Percentiles rank a stretch among this genome's conserved stretches.
phyloP scores from a whole-genome alignment of 1,139 yeast genomes.

The Yamadazyma aaseri region DNA sequence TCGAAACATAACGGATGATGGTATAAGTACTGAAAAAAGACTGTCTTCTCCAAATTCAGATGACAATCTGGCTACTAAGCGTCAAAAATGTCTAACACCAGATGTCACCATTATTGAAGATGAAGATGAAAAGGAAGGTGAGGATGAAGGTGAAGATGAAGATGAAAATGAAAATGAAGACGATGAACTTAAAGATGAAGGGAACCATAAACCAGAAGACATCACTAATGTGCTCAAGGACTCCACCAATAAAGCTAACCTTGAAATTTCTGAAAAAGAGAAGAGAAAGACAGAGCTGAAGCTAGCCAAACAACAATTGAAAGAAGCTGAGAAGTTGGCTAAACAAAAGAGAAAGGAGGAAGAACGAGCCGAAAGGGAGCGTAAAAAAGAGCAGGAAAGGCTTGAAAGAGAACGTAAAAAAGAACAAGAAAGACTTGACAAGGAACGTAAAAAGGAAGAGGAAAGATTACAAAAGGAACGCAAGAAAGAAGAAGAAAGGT shows the following conservation, averaged over 20 bases:
- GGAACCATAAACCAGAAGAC: no score
- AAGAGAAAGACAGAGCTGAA: slow-evolving; percentile 3
- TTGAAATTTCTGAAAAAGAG: no score
- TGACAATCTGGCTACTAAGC: slow-evolving; percentile 8
- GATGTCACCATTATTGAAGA: slow-evolving; percentile 10
- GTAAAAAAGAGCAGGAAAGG: slow-evolving; percentile 18
- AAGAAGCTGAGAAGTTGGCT: slow-evolving; percentile 21
- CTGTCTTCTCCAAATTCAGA: no score
- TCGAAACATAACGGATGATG: no score
- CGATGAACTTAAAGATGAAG: not conserved
- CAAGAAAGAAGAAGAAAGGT: slow-evolving; percentile 18
- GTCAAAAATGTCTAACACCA: slow-evolving; percentile 7
- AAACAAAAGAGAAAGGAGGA: slow-evolving; percentile 32
- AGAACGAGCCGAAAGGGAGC: slow-evolving; percentile 27
- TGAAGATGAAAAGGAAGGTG: slow-evolving; percentile 9
- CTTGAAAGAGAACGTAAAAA: slow-evolving; percentile 11
- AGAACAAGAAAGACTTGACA: slow-evolving; percentile 11
- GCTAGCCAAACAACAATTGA: slow-evolving; percentile 4
- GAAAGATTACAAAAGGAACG: slow-evolving; percentile 11
- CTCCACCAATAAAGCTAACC: no score
- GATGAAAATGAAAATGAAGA: slow-evolving; percentile 17
- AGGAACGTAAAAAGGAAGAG: slow-evolving; percentile 13
- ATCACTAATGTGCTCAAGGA: slow-evolving; percentile 9
- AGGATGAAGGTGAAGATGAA: slow-evolving; percentile 7
- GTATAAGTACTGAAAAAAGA: no score